Evolutionary conservation across 1,139 yeast genomes (phyloP).

Genomic region (Kodamaea suecica): DNA sequence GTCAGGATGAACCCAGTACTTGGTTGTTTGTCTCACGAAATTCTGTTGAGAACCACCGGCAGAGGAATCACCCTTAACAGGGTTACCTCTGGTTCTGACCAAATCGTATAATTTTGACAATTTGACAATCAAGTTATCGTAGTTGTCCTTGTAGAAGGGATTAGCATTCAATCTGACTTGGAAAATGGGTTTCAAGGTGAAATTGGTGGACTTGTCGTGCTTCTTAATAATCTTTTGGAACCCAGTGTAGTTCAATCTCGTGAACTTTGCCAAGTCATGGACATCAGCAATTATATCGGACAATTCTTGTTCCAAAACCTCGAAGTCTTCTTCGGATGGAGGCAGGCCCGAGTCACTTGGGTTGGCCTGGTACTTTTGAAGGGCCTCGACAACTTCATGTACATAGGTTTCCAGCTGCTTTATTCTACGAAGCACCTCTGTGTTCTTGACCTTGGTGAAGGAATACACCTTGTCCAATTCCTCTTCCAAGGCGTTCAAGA

Average conservation of each 20-base stretch:
- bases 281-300: slow-evolving; percentile 95
- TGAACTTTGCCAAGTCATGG: slow-evolving; percentile 91
- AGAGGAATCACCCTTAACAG: slow-evolving; percentile 87
- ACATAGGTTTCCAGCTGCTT: slow-evolving; percentile 75
- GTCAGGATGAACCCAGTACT: slow-evolving; percentile 99
- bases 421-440: slow-evolving; percentile 79
- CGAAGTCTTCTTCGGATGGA: slow-evolving; percentile 78
- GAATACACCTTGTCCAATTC: slow-evolving; percentile 90
- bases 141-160: slow-evolving; percentile 93
- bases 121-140: slow-evolving; percentile 83
- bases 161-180: slow-evolving; percentile 89
- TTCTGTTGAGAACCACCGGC: slow-evolving; percentile 98
- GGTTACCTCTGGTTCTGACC: slow-evolving; percentile 93
- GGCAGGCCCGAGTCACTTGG: slow-evolving; percentile 22
- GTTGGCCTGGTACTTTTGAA: slow-evolving; percentile 19
- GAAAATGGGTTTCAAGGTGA: slow-evolving; percentile 84
- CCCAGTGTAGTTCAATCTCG: slow-evolving; percentile 91
- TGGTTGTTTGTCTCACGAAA: slow-evolving; percentile 96
- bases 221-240: slow-evolving; percentile 94
- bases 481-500: slow-evolving; percentile 66
- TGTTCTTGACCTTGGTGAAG: slow-evolving; percentile 82
- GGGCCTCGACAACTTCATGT: slow-evolving; percentile 54
- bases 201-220: slow-evolving; percentile 88
- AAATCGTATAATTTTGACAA: slow-evolving; percentile 85
- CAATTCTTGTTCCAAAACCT: slow-evolving; percentile 85